Conservation (phyloP, 257 asterid genomes). For the Eucommia ulmoides region DNA sequence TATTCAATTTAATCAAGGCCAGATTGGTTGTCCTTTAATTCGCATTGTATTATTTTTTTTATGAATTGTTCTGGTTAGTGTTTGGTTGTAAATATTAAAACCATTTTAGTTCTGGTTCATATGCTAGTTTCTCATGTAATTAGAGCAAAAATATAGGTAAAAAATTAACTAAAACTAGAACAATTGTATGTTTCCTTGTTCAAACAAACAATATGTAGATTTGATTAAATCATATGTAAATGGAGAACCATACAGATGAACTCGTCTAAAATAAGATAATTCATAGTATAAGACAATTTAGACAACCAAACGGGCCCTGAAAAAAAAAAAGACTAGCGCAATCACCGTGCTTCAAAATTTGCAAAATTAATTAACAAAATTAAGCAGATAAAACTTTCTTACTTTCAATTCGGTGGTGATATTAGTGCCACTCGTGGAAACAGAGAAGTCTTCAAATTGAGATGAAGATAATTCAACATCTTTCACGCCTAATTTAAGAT, state of each 20-base stretch:
- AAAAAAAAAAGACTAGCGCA: no score
- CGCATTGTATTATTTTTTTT: no score
- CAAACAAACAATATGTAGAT: no score
- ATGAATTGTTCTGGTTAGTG: background rate
- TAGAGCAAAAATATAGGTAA: no score
- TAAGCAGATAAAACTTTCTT: background rate
- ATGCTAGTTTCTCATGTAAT: no score
- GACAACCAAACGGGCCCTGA: no score
- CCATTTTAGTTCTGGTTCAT: background rate
- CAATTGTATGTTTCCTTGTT: no score
- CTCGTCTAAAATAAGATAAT: no score
- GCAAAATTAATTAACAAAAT: background rate
- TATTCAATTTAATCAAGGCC: background rate
- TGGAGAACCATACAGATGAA: no score
- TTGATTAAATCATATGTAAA: no score
- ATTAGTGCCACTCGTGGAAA: conserved; percentile 9
- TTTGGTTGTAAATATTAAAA: background rate
- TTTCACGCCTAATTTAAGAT: conserved; percentile 14
- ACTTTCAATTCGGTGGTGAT: conserved; percentile 31
- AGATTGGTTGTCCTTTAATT: background rate
- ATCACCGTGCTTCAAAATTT: background rate
- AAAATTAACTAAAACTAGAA: background rate
- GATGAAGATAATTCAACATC: conserved; percentile 20
- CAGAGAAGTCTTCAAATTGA: conserved; percentile 22
- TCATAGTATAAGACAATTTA: no score